Evolutionary conservation across 2,329 filamentous ascomycete genomes (phyloP), one percentile per base, ranked within the genome.

Genomic region (Fusarium austroafricanum): DNA sequence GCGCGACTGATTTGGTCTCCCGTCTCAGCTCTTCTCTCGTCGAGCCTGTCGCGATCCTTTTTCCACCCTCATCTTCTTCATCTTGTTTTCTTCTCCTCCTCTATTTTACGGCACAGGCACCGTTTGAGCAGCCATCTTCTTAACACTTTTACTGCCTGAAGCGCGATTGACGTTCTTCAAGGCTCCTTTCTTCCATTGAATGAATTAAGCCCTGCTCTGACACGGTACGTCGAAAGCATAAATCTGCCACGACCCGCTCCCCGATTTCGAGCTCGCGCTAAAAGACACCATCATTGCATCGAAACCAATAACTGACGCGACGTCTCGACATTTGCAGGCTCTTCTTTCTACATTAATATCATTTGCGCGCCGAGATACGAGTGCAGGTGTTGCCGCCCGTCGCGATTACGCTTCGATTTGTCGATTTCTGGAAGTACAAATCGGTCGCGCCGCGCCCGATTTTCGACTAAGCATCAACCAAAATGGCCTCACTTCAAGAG

Each of bases 401-500:
- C 39, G 53, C 71, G 61, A 65, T 63, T 61, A 56, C 60, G 47
- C 49, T 64, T 68, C 61, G 47, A 68, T 61, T 65, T 68, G 64
- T 53, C 61, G 29, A 35, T 38, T 39, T 59, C 45, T 61, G n/a
- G 45, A 62, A 52, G 58, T 59, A 47, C 47, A 49, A 37, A 55
- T 58, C 52, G 51, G 50, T 75, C 65, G 70, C 67, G 63, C 66
- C 56, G 70, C 70, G 73, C 71, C 65, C 49, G 46, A 53, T 57
- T 67, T 53, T 46, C 60, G 42, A 68, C 65, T 66, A 61, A 69
- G 68, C 67, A 73, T 76, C 62, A 83, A 83, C 65, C 64, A 73
- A 76, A 59, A 84, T 83, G 80, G 76, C 76, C 38, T 68, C 74
- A 45, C 71, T 75, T 18, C 75, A 65, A 50, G 70, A 72, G 57